Evolutionary conservation across 2,329 filamentous ascomycete species (phyloP).

Genomic region (Sarocladiaceae sp.): DNA sequence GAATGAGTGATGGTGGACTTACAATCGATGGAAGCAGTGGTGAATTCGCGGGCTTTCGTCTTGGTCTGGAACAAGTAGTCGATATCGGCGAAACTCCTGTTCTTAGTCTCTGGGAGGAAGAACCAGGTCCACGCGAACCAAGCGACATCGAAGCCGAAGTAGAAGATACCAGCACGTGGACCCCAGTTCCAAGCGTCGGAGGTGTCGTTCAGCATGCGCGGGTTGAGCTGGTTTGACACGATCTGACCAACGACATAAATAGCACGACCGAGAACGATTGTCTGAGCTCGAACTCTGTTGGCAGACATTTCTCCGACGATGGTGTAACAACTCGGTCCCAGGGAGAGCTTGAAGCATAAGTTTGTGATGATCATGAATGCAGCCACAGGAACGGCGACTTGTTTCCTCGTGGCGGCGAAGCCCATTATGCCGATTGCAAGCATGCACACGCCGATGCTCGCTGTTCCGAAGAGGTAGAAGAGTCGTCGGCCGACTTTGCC

Average conservation of each 20-base stretch:
- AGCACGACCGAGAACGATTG: constrained; percentile 37
- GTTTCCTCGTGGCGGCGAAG: constrained; percentile 20
- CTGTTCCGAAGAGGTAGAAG: constrained; percentile 36
- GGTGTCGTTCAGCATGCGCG: constrained; percentile 28
- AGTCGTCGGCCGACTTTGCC: constrained; percentile 32
- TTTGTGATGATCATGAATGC: constrained; percentile 34
- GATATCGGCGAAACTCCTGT: constrained; percentile 41
- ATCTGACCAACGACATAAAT: constrained; percentile 37
- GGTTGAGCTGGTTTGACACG: constrained; percentile 31
- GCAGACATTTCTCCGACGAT: constrained; percentile 41
- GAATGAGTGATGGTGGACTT: neutral
- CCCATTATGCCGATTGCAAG: constrained; percentile 37
- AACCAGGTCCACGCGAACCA: constrained; percentile 39
- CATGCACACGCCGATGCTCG: constrained; percentile 33
- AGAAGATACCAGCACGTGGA: constrained; percentile 32
- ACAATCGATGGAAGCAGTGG: constrained; percentile 22
- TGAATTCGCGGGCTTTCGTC: constrained; percentile 29
- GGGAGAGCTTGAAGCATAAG: constrained; percentile 37
- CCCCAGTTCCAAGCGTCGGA: constrained; percentile 25
- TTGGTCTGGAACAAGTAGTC: constrained; percentile 41
- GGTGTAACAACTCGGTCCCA: constrained; percentile 39
- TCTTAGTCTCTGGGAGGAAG: constrained; percentile 40
- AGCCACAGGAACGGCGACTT: constrained; percentile 28
- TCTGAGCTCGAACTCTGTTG: constrained; percentile 38
- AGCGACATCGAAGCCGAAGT: constrained; percentile 31